Base-by-base conservation (phyloP, 179 eudicot genomes). In the Pouteria campechiana region DNA sequence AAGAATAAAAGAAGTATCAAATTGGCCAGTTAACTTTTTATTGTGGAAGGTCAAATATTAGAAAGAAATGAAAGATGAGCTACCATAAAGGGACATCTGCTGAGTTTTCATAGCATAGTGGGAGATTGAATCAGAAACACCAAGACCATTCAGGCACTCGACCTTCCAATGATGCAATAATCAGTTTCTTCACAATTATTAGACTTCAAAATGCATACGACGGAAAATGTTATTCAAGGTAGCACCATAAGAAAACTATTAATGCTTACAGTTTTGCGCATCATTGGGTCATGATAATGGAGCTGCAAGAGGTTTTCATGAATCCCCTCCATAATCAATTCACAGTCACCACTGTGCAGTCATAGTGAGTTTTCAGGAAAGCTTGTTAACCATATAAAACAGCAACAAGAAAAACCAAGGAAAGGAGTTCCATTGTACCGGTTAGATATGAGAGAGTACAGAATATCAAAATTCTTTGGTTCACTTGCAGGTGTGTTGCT, bases 221-320 rank as follows among this genome's bases (percentile, higher is more conserved):
- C n/a, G 17, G 12, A 6, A 6, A 17, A 29, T 30, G 36, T 18
- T 23, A 2, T 31, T 15, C 24, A 16, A 45, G 32, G 41, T 23
- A 55, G n/a, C n/a, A n/a, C n/a, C n/a, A n/a, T n/a, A n/a, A 29
- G 25, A 36, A 50, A 20, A 54, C 32, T 41, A 55, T 22, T 17
- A 63, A 47, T 44, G 62, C 80, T 53, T 68, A 87, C 99, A 55
- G 94, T 92, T 63, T 83, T 92, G 63, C 56, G 70, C 88, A 92
- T 73, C 67, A 81, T 17, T 37, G 99, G 99, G 55, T 92, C 99
- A 65, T 75, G 84, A 78, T 79, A 83, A 58, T 52, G 73, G 25
- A 75, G 73, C 60, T 74, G 85, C 65, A 92, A 57, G 32, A 83
- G 71, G 57, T 92, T 92, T 61, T 87, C 99, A 57, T 92, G 79